Conservation (phyloP, 352 stramenopile species). For the Chrysophaeum taylorii region DNA sequence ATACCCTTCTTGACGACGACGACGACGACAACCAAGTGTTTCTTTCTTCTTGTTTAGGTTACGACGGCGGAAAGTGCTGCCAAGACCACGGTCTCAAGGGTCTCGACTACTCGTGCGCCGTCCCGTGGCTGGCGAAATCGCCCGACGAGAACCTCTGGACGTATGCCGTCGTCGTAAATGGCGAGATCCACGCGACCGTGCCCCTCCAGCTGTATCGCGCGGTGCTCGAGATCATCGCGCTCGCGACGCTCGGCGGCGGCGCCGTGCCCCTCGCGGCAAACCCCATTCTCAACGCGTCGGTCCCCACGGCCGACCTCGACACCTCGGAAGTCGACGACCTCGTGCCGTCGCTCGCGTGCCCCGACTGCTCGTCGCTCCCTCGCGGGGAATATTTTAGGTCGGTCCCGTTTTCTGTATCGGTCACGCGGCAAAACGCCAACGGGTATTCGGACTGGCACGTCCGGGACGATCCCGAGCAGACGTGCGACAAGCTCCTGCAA, state of each 20-base stretch:
- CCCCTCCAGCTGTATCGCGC: background rate
- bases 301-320: background rate
- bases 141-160: background rate
- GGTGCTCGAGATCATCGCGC: background rate
- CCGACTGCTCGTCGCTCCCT: background rate
- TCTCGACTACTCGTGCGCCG: background rate
- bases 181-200: background rate
- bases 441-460: background rate
- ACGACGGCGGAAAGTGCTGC: conserved; percentile 1
- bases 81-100: too few relatives aligned
- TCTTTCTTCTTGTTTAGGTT: too few relatives aligned
- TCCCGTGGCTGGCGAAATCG: background rate
- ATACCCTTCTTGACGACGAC: too few relatives aligned
- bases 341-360: conserved; percentile 6
- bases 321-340: background rate
- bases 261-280: too few relatives aligned
- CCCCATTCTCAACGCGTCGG: background rate
- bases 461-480: background rate
- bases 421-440: background rate
- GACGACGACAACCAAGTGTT: too few relatives aligned
- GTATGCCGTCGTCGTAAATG: background rate
- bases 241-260: background rate
- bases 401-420: background rate
- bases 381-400: background rate
- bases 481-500: background rate